Evolutionary conservation across 352 stramenopile species (phyloP).

Genomic region (Globisporangium polare): DNA sequence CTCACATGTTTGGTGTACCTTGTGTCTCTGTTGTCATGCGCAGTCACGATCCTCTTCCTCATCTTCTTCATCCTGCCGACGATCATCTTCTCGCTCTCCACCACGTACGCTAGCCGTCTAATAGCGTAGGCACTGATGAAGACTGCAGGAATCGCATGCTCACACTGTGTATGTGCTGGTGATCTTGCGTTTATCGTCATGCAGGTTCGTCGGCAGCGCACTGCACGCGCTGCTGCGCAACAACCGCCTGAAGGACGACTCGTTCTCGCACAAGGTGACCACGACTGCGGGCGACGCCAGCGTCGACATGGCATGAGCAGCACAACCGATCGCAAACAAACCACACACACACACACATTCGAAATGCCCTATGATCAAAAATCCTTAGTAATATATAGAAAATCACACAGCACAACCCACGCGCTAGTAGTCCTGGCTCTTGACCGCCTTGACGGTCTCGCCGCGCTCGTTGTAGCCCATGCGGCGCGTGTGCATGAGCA

Average conservation of each 20-base stretch:
- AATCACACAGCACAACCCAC: background rate
- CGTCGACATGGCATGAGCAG: slow-evolving; percentile 35
- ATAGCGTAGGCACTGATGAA: background rate
- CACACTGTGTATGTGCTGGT: background rate
- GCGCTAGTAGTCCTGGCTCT: slow-evolving; percentile 18
- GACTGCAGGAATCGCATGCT: background rate
- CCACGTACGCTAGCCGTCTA: slow-evolving; percentile 34
- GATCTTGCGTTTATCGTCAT: background rate
- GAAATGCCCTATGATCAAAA: background rate
- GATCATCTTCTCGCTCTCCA: slow-evolving; percentile 62
- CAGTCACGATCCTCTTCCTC: slow-evolving; percentile 67
- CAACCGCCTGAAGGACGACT: slow-evolving; percentile 69
- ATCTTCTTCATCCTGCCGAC: slow-evolving; percentile 71
- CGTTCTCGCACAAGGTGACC: slow-evolving; percentile 19
- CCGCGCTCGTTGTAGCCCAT: slow-evolving; percentile 85
- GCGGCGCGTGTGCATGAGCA: slow-evolving; percentile 77
- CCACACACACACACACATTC: background rate
- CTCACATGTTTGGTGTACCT: slow-evolving; percentile 1
- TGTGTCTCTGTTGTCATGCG: background rate
- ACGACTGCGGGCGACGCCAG: slow-evolving; percentile 22
- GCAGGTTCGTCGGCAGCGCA: slow-evolving; percentile 36
- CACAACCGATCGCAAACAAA: background rate
- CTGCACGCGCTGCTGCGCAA: slow-evolving; percentile 57
- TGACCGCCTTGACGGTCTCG: slow-evolving; percentile 57
- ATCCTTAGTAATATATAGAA: slow-evolving; percentile 14